Evolutionary conservation across 108 stramenopile genomes (phyloP).

Genomic region (Cyclotella cryptica): DNA sequence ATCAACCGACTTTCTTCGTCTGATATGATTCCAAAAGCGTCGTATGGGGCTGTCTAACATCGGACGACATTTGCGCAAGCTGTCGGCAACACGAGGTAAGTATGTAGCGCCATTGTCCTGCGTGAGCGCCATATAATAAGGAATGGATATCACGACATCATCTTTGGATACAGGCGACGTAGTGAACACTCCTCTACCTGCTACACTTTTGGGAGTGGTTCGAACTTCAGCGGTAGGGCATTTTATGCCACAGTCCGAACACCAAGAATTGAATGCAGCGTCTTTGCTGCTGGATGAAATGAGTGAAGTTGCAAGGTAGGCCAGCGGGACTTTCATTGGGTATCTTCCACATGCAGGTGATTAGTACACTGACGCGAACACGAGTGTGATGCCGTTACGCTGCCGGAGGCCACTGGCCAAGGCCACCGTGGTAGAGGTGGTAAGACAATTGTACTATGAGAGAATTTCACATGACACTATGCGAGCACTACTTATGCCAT

Average conservation of each 20-base stretch:
- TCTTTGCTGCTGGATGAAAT: conserved; percentile 18
- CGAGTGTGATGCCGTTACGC: neutral
- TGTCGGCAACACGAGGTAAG: conserved; percentile 28
- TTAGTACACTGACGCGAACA: neutral
- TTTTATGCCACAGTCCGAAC: conserved; percentile 38
- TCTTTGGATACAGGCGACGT: conserved; percentile 34
- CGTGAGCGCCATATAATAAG: conserved; percentile 42
- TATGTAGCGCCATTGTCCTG: conserved; percentile 37
- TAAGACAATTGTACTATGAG: too few species aligned
- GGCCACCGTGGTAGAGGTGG: neutral
- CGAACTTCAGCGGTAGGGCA: conserved; percentile 45
- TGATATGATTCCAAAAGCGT: conserved; percentile 33
- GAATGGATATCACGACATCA: conserved; percentile 49
- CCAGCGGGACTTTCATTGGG: conserved; percentile 9
- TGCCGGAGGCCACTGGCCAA: conserved; percentile 5
- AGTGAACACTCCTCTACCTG: conserved; percentile 61
- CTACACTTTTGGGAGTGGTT: conserved; percentile 58
- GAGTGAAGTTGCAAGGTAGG: conserved; percentile 12
- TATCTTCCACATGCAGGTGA: neutral
- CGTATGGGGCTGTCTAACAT: conserved; percentile 12
- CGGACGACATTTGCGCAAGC: conserved; percentile 12
- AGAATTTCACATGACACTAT: too few species aligned
- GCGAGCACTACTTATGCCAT: neutral
- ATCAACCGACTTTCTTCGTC: conserved; percentile 1
- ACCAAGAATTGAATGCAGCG: conserved; percentile 51